phyloP scores from a whole-genome alignment of 495 filamentous ascomycete genomes.

The Neurospora pannonica region DNA sequence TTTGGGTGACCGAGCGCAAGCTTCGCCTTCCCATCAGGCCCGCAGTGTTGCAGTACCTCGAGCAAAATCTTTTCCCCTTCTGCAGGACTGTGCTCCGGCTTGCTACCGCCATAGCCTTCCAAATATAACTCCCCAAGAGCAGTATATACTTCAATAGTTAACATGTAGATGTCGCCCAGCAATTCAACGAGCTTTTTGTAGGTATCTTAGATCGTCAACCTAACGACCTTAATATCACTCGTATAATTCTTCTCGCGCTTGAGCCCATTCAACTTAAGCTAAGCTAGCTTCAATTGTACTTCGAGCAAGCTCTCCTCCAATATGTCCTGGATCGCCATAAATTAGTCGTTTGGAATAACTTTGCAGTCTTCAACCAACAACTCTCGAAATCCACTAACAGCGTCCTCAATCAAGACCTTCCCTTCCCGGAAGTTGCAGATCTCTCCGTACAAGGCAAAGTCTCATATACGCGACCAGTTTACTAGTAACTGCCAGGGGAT shows the following conservation, averaged over 20 bases:
- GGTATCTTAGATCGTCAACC: background rate
- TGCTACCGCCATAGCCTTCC: background rate
- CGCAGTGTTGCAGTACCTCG: background rate
- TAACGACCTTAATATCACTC: background rate
- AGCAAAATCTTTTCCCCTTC: background rate
- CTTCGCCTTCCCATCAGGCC: background rate
- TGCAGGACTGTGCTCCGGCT: background rate
- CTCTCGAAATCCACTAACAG: background rate
- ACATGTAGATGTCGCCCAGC: background rate
- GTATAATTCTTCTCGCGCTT: background rate
- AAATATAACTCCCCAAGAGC: background rate
- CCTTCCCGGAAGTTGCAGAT: background rate
- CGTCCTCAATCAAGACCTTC: background rate
- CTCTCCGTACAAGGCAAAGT: background rate
- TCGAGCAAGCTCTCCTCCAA: background rate
- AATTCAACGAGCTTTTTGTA: background rate
- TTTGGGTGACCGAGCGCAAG: background rate
- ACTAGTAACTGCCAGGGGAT: background rate
- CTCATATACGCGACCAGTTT: background rate
- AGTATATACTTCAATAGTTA: background rate
- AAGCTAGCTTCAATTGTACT: background rate
- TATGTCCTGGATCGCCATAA: background rate
- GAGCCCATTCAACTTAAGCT: background rate
- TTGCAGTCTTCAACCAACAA: background rate
- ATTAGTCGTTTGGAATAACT: background rate